These are phyloP conservation scores for Serpula lacrymans DNA, from an alignment of 768 basidiomycete species.

Conservation along the genomic window DNA sequence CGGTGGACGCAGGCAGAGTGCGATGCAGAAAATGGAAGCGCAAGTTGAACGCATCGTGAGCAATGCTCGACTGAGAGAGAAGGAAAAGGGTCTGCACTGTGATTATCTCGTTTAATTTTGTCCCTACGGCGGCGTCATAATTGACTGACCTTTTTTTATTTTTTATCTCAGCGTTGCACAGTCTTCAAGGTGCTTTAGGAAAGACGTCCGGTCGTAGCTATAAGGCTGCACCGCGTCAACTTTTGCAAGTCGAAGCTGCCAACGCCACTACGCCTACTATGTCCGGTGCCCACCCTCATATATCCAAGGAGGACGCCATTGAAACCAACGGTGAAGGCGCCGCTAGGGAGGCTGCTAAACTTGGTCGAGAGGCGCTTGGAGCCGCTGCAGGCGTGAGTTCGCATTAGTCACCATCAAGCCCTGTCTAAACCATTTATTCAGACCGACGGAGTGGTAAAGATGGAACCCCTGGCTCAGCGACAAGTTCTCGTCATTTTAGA, in stretches of 20 bases:
- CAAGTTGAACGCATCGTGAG: slow-evolving; percentile 97
- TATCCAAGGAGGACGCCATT: slow-evolving; percentile 49
- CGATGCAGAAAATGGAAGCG: slow-evolving; percentile 90
- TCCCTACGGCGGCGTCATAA: background rate
- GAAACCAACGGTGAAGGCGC: slow-evolving; percentile 47
- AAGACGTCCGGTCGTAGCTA: slow-evolving; percentile 92
- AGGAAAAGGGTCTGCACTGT: slow-evolving; percentile 71
- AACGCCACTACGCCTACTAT: slow-evolving; percentile 31
- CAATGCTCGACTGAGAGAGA: slow-evolving; percentile 82
- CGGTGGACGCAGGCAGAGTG: slow-evolving; percentile 69
- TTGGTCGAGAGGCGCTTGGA: slow-evolving; percentile 71
- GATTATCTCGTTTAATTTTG: slow-evolving; percentile 22
- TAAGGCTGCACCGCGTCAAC: slow-evolving; percentile 94
- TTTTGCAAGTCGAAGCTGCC: slow-evolving; percentile 79
- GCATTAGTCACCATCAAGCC: background rate
- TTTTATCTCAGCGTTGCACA: slow-evolving; percentile 52
- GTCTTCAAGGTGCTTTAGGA: slow-evolving; percentile 89
- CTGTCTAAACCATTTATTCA: slow-evolving; percentile 20
- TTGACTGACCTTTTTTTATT: slow-evolving; percentile 3
- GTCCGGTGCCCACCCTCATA: slow-evolving; percentile 44
- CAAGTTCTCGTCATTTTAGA: slow-evolving; percentile 80
- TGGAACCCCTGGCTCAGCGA: slow-evolving; percentile 75
- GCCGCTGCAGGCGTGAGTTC: slow-evolving; percentile 50
- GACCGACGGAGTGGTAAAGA: slow-evolving; percentile 60
- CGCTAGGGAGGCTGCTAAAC: slow-evolving; percentile 69